Conservation (phyloP, 192 early-diverging fungal genomes). For the Entomortierella chlamydospora region DNA sequence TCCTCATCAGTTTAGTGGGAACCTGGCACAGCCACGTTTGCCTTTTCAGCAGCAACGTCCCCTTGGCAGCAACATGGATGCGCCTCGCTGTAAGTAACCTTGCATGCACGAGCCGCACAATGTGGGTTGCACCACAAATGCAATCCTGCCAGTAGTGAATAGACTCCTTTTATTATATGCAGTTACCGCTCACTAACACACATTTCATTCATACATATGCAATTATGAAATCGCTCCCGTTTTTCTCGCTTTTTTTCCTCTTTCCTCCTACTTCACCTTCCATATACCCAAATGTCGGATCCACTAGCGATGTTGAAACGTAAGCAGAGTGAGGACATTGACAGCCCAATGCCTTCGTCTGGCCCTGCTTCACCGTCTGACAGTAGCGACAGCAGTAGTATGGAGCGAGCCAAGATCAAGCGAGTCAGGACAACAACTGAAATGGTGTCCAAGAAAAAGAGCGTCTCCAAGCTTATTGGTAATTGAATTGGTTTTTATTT, state of each 20-base stretch:
- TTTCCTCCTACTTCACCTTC: slow-evolving; percentile 2
- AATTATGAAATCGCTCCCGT: not conserved
- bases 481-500: slow-evolving; percentile 7
- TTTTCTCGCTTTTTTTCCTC: slow-evolving; percentile 18
- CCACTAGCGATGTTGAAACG: slow-evolving; percentile 34
- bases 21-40: slow-evolving; percentile 36
- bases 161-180: not conserved
- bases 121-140: too few relatives aligned
- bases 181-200: not conserved
- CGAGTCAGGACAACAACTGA: slow-evolving; percentile 36
- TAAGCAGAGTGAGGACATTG: slow-evolving; percentile 48
- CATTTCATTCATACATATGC: not conserved
- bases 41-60: slow-evolving; percentile 13
- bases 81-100: slow-evolving; percentile 45
- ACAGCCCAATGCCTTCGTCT: slow-evolving; percentile 47
- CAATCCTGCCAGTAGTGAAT: not conserved
- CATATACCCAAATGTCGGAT: slow-evolving; percentile 2
- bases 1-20: slow-evolving; percentile 44
- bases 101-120: not conserved
- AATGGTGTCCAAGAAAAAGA: slow-evolving; percentile 39
- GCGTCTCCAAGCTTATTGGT: slow-evolving; percentile 52
- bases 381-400: slow-evolving; percentile 19
- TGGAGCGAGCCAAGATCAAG: slow-evolving; percentile 47
- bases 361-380: slow-evolving; percentile 43
- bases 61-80: slow-evolving; percentile 8